Evolutionary conservation across 2,329 filamentous ascomycete genomes (phyloP).

Genomic region (Calonectria pteridis): DNA sequence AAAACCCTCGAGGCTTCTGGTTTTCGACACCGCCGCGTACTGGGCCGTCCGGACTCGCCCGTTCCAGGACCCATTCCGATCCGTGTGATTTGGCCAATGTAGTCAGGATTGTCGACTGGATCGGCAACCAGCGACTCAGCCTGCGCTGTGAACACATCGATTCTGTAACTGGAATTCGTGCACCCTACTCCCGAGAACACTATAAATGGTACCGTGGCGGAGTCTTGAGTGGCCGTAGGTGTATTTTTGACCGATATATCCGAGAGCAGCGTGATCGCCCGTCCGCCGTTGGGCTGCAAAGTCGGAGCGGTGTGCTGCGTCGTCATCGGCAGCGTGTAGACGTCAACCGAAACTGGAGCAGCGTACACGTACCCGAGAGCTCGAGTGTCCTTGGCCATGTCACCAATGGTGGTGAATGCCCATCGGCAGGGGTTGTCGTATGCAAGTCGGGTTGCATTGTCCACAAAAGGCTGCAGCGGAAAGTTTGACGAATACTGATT

Average conservation of each 20-base stretch:
- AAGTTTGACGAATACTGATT: constrained; percentile 18
- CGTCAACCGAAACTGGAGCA: constrained; percentile 4
- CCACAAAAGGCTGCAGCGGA: constrained; percentile 21
- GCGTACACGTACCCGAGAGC: constrained; percentile 19
- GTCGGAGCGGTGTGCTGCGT: neutral
- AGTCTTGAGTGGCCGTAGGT: neutral
- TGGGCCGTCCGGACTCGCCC: neutral
- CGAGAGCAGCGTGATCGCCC: constrained; percentile 5
- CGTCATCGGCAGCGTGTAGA: neutral
- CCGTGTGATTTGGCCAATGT: constrained; percentile 18
- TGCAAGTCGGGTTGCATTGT: neutral
- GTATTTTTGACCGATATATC: neutral
- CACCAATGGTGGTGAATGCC: constrained; percentile 21
- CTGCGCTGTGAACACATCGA: constrained; percentile 15
- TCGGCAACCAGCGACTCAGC: neutral
- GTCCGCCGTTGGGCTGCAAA: neutral
- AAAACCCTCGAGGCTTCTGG: neutral
- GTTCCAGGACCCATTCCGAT: constrained; percentile 16
- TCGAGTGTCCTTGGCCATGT: constrained; percentile 20
- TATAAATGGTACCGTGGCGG: neutral
- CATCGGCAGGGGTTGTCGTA: constrained; percentile 17
- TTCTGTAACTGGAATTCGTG: constrained; percentile 17
- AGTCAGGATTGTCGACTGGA: constrained; percentile 11
- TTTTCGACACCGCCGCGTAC: neutral
- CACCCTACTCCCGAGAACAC: constrained; percentile 16